phyloP scores from a whole-genome alignment of 1,284 basidiomycete species.

The Rhodotorula glutinis region DNA sequence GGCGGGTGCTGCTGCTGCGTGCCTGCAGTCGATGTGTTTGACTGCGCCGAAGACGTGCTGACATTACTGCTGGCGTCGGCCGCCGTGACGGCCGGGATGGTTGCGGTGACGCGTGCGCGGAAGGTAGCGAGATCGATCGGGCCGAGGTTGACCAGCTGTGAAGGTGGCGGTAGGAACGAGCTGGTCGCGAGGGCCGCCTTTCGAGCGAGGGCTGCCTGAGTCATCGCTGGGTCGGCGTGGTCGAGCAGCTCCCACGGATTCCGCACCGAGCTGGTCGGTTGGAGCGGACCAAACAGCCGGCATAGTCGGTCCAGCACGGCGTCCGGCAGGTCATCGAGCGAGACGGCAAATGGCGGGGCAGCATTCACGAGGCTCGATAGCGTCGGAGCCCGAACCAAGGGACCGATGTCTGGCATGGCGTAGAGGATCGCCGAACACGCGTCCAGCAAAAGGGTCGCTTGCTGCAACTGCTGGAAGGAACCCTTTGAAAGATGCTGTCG shows the following conservation, averaged over 20 bases:
- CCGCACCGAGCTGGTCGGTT: constrained; percentile 5
- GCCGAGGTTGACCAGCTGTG: constrained; percentile 28
- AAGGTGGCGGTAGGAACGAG: neutral
- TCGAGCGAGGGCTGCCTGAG: neutral
- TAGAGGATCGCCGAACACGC: constrained; percentile 29
- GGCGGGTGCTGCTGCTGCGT: neutral
- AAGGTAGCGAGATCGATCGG: constrained; percentile 38
- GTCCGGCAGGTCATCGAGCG: constrained; percentile 19
- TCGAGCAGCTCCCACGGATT: constrained; percentile 40
- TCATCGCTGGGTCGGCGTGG: constrained; percentile 23
- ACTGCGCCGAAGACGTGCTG: constrained; percentile 9
- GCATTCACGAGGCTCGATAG: constrained; percentile 10
- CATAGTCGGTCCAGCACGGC: constrained; percentile 24
- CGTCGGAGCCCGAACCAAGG: constrained; percentile 7
- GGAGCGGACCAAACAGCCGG: constrained; percentile 25
- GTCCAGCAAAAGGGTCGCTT: constrained; percentile 28
- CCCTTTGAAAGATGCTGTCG: constrained; percentile 8
- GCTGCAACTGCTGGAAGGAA: neutral
- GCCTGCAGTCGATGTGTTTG: neutral
- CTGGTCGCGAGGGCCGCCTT: neutral
- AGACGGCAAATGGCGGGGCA: neutral
- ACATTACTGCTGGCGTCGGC: constrained; percentile 28
- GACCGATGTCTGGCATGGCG: constrained; percentile 20
- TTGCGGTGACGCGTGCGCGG: constrained; percentile 25
- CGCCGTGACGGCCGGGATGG: constrained; percentile 32